Conservation (phyloP, 495 filamentous ascomycete species). For the Lophiotrema nucula region DNA sequence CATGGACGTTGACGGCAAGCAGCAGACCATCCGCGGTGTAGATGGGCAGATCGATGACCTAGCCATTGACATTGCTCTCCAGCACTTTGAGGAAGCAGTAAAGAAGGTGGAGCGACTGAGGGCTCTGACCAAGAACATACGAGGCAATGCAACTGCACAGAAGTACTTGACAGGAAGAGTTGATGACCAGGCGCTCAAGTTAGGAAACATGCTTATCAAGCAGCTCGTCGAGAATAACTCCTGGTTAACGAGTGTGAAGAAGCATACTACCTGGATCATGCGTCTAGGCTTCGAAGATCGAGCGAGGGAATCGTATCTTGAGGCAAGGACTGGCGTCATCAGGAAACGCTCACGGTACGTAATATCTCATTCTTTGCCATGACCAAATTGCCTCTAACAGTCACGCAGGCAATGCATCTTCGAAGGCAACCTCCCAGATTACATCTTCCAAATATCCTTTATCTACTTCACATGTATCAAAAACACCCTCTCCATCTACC, state of each 20-base stretch:
- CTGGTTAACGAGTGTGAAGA: constrained; percentile 66
- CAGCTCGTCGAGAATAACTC: constrained; percentile 72
- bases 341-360: constrained; percentile 74
- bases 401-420: constrained; percentile 78
- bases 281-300: constrained; percentile 86
- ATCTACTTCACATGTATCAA: constrained; percentile 93
- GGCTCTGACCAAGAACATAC: constrained; percentile 71
- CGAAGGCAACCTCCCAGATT: constrained; percentile 83
- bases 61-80: constrained; percentile 91
- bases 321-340: constrained; percentile 71
- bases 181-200: constrained; percentile 75
- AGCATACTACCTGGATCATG: constrained; percentile 76
- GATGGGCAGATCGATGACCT: constrained; percentile 94
- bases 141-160: constrained; percentile 79
- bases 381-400: constrained; percentile 38
- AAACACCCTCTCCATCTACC: constrained; percentile 85
- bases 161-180: constrained; percentile 87
- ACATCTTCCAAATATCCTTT: constrained; percentile 94
- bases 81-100: constrained; percentile 83
- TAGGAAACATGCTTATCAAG: constrained; percentile 71
- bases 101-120: constrained; percentile 77
- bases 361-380: neutral
- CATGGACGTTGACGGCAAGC: constrained; percentile 94
- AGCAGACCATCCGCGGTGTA: constrained; percentile 92
- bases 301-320: constrained; percentile 81